phyloP scores from a whole-genome alignment of 2,329 filamentous ascomycete genomes.

The Coniochaeta pulveracea region DNA sequence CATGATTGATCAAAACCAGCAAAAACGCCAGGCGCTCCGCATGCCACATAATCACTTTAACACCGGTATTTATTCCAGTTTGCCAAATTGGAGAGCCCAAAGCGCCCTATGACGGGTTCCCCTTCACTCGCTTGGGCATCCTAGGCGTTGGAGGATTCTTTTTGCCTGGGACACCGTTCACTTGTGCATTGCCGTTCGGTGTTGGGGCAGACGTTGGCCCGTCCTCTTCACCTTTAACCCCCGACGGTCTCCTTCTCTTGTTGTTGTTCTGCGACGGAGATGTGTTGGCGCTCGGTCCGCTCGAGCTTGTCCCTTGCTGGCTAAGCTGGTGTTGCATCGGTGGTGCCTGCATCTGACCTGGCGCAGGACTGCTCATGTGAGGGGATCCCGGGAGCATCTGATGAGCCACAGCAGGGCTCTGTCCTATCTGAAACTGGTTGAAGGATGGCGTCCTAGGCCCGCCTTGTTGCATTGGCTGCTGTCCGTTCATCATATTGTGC shows the following conservation, averaged over 20 bases:
- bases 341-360: constrained; percentile 51
- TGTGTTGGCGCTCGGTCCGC: constrained; percentile 56
- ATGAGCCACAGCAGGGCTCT: constrained; percentile 48
- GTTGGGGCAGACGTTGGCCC: constrained; percentile 34
- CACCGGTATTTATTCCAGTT: background rate
- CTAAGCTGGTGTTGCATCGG: constrained; percentile 57
- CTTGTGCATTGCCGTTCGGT: constrained; percentile 30
- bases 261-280: constrained; percentile 43
- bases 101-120: constrained; percentile 24
- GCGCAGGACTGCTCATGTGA: constrained; percentile 49
- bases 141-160: constrained; percentile 45
- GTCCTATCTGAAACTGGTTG: constrained; percentile 45
- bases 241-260: constrained; percentile 45
- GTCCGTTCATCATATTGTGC: constrained; percentile 1
- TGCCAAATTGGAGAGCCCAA: background rate
- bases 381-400: constrained; percentile 52
- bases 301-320: constrained; percentile 56
- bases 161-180: constrained; percentile 38
- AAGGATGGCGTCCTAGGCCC: constrained; percentile 42
- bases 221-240: constrained; percentile 47
- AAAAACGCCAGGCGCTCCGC: background rate
- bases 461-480: constrained; percentile 32
- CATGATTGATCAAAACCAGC: background rate
- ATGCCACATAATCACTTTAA: background rate
- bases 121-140: constrained; percentile 43